Base-by-base conservation (phyloP, 345 rosid species). In the Arabis alpina region DNA sequence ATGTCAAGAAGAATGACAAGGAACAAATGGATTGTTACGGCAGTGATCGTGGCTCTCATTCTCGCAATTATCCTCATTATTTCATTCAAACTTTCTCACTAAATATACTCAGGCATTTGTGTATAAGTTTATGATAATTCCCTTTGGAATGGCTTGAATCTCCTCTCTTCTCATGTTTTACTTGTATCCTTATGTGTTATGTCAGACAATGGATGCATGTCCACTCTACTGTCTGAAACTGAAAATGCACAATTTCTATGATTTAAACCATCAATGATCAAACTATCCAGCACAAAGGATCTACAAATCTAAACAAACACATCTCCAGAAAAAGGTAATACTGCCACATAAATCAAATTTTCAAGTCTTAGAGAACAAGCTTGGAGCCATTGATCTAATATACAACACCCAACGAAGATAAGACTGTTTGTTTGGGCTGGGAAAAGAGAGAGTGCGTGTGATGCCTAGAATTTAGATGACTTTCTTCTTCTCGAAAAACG, bases 401-500 rank as follows among this genome's bases (percentile, higher is more conserved):
- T 69, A 75, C 79, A 75, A 61, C 45, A 55, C 39, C 65, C 60
- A 68, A 62, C 54, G 64, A 47, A 48, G 44, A 54, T n/a, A 61
- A 37, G 5, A 54, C 9, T 37, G 64, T 16, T 15, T 39, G 36
- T 37, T 30, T 40, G 55, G 54, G 61, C 12, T 19, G 10, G 14
- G 30, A 47, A 30, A 58, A 39, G 16, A 40, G 6, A 50, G 12
- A 36, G 48, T 19, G 28, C 24, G 37, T 51, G 12, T 23, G 49
- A 36, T 23, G n/a, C 9, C 32, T 64, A 9, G 8, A 58, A 19
- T 14, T 80, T 77, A 94, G 45, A 94, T 94, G 68, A 94, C 84
- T 82, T 91, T 91, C 91, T 88, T 89, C 79, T 91, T 94, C 88
- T 94, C 83, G 68, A 91, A 94, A 83, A 91, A 94, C 37, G 84